Base-by-base conservation (phyloP, 164 flowering plant genomes). In the Piper longum region DNA sequence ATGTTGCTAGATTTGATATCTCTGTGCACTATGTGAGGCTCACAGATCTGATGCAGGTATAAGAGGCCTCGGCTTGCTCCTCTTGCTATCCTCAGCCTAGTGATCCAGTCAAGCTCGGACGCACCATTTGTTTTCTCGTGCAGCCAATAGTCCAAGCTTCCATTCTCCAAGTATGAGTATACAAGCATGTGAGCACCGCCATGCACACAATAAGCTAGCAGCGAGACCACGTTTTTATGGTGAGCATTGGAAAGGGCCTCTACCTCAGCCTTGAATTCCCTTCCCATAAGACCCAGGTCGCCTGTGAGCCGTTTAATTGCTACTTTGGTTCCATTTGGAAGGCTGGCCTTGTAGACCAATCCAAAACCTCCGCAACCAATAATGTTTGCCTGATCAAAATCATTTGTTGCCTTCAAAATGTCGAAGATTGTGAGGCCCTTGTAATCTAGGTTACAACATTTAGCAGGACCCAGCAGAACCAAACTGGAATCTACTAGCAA, bases 21-120 rank as follows among this genome's bases (percentile, higher is more conserved):
- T 7, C 92, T 83, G 62, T 86, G 92, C 64, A 86, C 88, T 18
- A 86, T 86, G 65, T 86, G 92, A 17, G 88, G 92, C 63, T 82
- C 83, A 65, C 92, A 86, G 42, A 75, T 66, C 41, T 71, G 85
- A 75, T 86, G 92, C 87, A 86, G 78, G 70, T 86, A 84, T 62
- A 85, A 80, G 61, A 86, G 72, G 57, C 92, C 92, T 52, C 68
- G 56, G 66, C 88, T 71, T 45, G 87, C 77, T 39, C 87, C 92
- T 54, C 66, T 79, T 2, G 74, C 73, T 26, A 84, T 81, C 64
- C 70, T 78, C 45, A 84, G 67, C 59, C 92, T 61, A 17, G 74
- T 75, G 51, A 81, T 55, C 67, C 67, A 65, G 41, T 65, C 62
- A 39, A 65, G 67, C 18, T 54, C 26, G 36, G 61, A 26, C 17